A percentile compares a stretch with the other conserved stretches of the same genome.
Evolutionary conservation across 768 basidiomycete genomes (phyloP).

Genomic region (Podaxis sp.): DNA sequence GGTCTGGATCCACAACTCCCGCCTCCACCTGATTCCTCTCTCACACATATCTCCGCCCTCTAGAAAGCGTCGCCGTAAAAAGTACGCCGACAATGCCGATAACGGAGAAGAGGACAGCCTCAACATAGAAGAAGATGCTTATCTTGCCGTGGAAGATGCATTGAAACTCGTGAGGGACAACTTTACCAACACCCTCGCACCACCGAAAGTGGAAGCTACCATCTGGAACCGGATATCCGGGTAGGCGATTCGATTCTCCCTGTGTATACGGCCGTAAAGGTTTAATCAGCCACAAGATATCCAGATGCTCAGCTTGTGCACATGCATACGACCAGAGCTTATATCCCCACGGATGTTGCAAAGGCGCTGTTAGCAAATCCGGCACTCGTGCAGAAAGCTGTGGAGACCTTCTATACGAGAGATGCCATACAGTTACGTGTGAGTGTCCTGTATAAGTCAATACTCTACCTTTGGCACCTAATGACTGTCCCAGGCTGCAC

Average conservation of each 20-base stretch:
- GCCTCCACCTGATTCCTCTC: conserved; percentile 85
- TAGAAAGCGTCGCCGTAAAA: conserved; percentile 47
- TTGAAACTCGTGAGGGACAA: conserved; percentile 55
- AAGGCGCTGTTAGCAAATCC: conserved; percentile 62
- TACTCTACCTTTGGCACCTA: neutral
- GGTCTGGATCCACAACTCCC: conserved; percentile 88
- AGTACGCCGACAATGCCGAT: conserved; percentile 32
- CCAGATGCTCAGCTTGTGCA: conserved; percentile 62
- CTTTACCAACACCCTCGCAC: conserved; percentile 52
- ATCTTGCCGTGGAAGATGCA: conserved; percentile 58
- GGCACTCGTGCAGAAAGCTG: conserved; percentile 75
- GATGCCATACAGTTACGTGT: conserved; percentile 89
- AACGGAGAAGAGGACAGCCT: conserved; percentile 48
- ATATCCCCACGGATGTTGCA: conserved; percentile 77
- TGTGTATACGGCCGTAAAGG: neutral
- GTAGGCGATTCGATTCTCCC: conserved; percentile 31
- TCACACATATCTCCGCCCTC: conserved; percentile 63
- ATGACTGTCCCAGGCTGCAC: conserved; percentile 56
- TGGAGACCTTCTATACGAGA: conserved; percentile 93
- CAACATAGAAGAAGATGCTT: conserved; percentile 43
- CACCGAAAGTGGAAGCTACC: conserved; percentile 51
- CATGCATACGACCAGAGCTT: conserved; percentile 72
- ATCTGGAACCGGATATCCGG: conserved; percentile 70
- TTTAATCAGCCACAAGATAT: conserved; percentile 44
- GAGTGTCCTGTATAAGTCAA: conserved; percentile 22